A percentile compares a stretch with the other conserved stretches of the same genome.
Conservation (phyloP, 2,329 filamentous ascomycete genomes). For the Taxawa tesnikishii region DNA sequence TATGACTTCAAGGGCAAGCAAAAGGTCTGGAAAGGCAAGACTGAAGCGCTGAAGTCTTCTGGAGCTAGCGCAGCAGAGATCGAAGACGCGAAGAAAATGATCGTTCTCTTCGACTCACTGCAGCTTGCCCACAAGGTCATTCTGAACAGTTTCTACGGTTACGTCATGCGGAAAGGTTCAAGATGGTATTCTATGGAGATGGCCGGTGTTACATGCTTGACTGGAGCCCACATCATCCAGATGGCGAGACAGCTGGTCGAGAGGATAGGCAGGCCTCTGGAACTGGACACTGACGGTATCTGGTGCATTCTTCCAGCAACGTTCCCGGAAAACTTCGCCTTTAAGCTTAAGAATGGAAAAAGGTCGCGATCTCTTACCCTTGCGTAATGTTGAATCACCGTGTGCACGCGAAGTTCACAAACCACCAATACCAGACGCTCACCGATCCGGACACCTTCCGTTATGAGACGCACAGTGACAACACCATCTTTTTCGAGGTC, state of each 20-base stretch:
- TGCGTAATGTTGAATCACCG: slow-evolving; percentile 99
- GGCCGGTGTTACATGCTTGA: slow-evolving; percentile 96
- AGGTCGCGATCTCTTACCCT: slow-evolving; percentile 89
- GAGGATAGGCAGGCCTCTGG: slow-evolving; percentile 79
- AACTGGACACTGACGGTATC: slow-evolving; percentile 96
- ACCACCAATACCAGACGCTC: slow-evolving; percentile 91
- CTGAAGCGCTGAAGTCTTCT: slow-evolving; percentile 69
- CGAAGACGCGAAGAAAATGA: slow-evolving; percentile 98
- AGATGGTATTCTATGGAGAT: slow-evolving; percentile 99
- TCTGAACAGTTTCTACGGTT: slow-evolving; percentile 97
- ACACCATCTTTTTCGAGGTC: slow-evolving; percentile 98
- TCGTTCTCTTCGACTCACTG: slow-evolving; percentile 85
- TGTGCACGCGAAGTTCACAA: slow-evolving; percentile 89
- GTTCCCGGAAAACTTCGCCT: slow-evolving; percentile 91
- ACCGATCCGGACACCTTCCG: slow-evolving; percentile 66
- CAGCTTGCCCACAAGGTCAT: slow-evolving; percentile 98
- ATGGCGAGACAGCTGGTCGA: slow-evolving; percentile 90
- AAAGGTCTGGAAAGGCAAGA: slow-evolving; percentile 97
- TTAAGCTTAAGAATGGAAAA: slow-evolving; percentile 91
- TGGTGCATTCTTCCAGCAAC: slow-evolving; percentile 98
- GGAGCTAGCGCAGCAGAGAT: slow-evolving; percentile 67
- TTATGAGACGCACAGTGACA: slow-evolving; percentile 96
- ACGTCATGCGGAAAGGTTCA: slow-evolving; percentile 98
- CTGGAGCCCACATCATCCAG: slow-evolving; percentile 92
- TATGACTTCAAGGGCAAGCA: slow-evolving; percentile 98